Base-by-base conservation (phyloP, 345 rosid species). In the Streptanthus diversifolius region DNA sequence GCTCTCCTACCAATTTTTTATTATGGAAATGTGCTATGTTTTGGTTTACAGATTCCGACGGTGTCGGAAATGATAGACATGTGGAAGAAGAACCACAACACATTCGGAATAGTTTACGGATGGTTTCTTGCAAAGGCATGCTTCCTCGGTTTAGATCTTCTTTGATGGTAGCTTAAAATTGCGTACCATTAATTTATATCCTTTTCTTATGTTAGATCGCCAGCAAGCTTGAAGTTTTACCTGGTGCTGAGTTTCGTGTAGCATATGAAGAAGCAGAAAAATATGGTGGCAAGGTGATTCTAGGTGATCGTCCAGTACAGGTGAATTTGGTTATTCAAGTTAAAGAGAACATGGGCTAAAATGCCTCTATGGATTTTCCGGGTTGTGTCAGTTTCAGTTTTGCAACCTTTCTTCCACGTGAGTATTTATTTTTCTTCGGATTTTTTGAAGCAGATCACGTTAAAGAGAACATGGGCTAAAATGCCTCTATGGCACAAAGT, bases 281-380 rank as follows among this genome's bases (percentile, higher is more conserved):
- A 66, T 88, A 91, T 81, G 89, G 87, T 63, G 89, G 90, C 63
- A 86, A 80, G 77, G 95, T 91, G 62, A 67, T 90, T 66, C 92
- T 91, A 63, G 99, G 99, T 70, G 99, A 95, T 87, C 97, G 99
- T 55, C 96, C 96, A 21, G 92, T 91, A 30, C 84, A 91, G 85
- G 99, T 88, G 58, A 71, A n/a, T 43, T 64, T 22, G 33, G 7
- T 72, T 41, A 21, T 66, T 24, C 22, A 18, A 32, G 19, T n/a
- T n/a, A n/a, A n/a, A n/a, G n/a, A n/a, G n/a, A n/a, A n/a, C n/a
- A n/a, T n/a, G n/a, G n/a, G n/a, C n/a, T n/a, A n/a, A n/a, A n/a
- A n/a, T n/a, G n/a, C n/a, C n/a, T n/a, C n/a, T n/a, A n/a, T n/a
- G n/a, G n/a, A n/a, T n/a, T n/a, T n/a, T n/a, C n/a, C n/a, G n/a